Percentiles rank a stretch among this genome's conserved stretches.
phyloP scores from a whole-genome alignment of 805 yeast genomes.

The Metschnikowia amazonensis region DNA sequence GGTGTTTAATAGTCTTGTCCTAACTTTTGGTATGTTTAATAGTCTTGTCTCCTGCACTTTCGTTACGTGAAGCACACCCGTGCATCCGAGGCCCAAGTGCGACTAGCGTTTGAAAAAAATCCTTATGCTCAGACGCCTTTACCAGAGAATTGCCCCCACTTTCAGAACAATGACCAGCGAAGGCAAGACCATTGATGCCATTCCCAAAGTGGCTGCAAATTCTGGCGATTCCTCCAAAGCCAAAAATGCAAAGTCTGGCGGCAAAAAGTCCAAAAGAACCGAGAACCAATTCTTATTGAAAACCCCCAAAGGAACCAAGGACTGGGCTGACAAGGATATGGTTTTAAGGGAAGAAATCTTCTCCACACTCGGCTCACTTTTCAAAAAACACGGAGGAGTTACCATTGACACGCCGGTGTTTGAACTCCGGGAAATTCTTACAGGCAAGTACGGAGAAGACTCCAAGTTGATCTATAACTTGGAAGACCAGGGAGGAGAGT shows the following conservation, averaged over 20 bases:
- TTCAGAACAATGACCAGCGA: constrained; percentile 24
- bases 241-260: no score
- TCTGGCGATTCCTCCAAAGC: neutral
- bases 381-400: constrained; percentile 96
- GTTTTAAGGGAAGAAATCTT: constrained; percentile 87
- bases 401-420: constrained; percentile 98
- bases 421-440: constrained; percentile 88
- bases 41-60: no score
- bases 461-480: constrained; percentile 92
- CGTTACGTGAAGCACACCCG: constrained; percentile 9
- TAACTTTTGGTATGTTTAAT: no score
- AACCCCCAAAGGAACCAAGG: constrained; percentile 96
- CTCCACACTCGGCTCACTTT: constrained; percentile 62
- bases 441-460: constrained; percentile 98
- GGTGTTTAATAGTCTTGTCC: no score
- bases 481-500: constrained; percentile 98
- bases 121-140: constrained; percentile 18
- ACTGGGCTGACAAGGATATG: constrained; percentile 99
- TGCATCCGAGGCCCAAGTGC: constrained; percentile 8
- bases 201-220: constrained; percentile 7
- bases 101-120: constrained; percentile 4
- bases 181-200: constrained; percentile 10
- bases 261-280: constrained; percentile 37
- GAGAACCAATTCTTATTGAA: constrained; percentile 72
- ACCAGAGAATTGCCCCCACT: constrained; percentile 11